phyloP scores from a whole-genome alignment of 2,329 filamentous ascomycete species.

The Beauveria rudraprayagi region DNA sequence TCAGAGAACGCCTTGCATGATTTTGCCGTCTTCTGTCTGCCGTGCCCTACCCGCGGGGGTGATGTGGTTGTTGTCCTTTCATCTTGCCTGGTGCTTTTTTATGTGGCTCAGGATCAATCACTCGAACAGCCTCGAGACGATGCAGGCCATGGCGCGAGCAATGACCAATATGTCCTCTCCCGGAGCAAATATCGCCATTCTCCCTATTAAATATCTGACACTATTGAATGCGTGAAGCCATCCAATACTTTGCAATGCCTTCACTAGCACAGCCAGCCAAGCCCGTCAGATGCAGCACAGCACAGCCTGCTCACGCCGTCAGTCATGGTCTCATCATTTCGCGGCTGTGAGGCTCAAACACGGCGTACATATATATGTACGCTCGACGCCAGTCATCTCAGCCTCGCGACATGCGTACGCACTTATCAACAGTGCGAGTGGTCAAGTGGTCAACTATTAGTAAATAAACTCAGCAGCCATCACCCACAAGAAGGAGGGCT shows the following conservation, averaged over 20 bases:
- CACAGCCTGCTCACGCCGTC: background rate
- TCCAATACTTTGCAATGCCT: background rate
- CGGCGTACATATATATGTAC: background rate
- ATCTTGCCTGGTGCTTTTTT: too few species aligned
- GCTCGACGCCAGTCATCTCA: slow-evolving; percentile 1
- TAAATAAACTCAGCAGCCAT: background rate
- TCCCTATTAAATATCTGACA: background rate
- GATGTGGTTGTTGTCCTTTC: too few species aligned
- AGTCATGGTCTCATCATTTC: too few species aligned
- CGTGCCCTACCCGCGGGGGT: background rate
- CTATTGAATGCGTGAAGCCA: background rate
- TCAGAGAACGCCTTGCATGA: background rate
- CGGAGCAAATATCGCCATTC: background rate
- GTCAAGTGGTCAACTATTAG: too few species aligned
- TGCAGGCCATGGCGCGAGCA: too few species aligned
- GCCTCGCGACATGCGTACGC: background rate
- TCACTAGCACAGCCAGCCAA: background rate
- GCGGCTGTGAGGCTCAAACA: background rate
- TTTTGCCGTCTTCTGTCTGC: background rate
- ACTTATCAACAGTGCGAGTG: too few species aligned
- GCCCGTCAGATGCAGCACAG: background rate
- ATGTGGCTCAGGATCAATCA: too few species aligned
- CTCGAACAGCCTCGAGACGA: too few species aligned
- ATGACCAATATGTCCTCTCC: background rate
- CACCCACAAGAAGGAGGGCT: background rate